Percentiles rank a stretch among this genome's conserved stretches.
Evolutionary conservation across 139 green algal species (phyloP).

Genomic region (Chlamydomonas sp.): DNA sequence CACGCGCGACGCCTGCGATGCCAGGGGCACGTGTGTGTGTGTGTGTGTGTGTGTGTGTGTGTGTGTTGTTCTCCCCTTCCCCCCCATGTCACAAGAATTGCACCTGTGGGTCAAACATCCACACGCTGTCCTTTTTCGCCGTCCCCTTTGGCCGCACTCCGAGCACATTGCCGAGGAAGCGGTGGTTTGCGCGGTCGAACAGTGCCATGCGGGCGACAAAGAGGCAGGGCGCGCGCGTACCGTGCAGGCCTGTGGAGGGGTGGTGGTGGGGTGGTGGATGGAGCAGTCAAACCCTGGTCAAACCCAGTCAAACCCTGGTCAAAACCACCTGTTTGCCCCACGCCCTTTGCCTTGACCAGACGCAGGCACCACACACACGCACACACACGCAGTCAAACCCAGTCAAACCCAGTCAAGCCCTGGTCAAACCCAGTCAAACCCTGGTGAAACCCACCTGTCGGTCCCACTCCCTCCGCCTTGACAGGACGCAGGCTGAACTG

Average conservation of each 20-base stretch:
- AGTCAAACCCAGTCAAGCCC: not conserved
- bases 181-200: conserved; percentile 32
- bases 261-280: not conserved
- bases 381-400: not conserved
- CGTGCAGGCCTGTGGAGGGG: conserved; percentile 22
- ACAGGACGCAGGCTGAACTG: conserved; percentile 28
- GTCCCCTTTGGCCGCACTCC: conserved; percentile 25
- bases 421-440: conserved; percentile 5
- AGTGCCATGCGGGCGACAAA: conserved; percentile 30
- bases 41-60: not conserved
- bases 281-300: not conserved
- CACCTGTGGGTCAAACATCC: conserved; percentile 30
- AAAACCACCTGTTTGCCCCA: conserved; percentile 27
- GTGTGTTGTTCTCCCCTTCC: too few species aligned
- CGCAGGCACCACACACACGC: conserved; percentile 9
- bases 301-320: not conserved
- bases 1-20: conserved; percentile 3
- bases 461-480: conserved; percentile 27
- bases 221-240: conserved; percentile 19
- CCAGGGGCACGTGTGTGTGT: too few species aligned
- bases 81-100: conserved; percentile 1
- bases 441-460: conserved; percentile 24
- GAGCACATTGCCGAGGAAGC: conserved; percentile 41
- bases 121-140: conserved; percentile 20
- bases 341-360: conserved; percentile 19